Evolutionary conservation across 106 monocot genomes (phyloP).

Genomic region (Phalaenopsis aphrodite): DNA sequence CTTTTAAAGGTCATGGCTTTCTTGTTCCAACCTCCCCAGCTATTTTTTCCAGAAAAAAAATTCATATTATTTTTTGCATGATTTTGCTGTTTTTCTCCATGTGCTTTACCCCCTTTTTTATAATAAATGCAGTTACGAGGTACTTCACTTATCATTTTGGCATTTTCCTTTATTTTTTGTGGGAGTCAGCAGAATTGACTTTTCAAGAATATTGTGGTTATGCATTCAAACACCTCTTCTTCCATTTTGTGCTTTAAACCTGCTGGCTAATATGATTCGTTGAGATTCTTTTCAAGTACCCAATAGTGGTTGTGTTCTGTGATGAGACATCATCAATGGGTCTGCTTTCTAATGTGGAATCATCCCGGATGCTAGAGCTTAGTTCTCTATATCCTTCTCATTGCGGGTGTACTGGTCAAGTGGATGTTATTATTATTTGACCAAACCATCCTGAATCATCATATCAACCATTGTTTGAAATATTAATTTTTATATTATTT

Average conservation of each 20-base stretch:
- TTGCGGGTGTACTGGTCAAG: not conserved
- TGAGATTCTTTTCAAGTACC: not conserved
- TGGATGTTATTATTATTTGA: not conserved
- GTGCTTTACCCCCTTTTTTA: not conserved
- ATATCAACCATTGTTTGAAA: not conserved
- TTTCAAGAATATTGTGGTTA: not conserved
- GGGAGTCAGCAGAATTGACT: not conserved
- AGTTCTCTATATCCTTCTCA: not conserved
- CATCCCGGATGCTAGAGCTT: not conserved
- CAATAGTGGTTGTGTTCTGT: not conserved
- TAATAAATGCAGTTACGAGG: not conserved
- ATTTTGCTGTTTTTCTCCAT: not conserved
- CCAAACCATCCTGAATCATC: not conserved
- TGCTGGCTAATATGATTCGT: not conserved
- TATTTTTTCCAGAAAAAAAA: not conserved
- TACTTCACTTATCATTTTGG: not conserved
- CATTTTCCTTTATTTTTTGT: not conserved
- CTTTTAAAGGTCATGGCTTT: not conserved
- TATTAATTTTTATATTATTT: not conserved
- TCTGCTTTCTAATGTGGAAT: not conserved
- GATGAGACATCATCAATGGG: not conserved
- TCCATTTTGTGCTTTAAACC: not conserved
- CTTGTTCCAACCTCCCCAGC: not conserved
- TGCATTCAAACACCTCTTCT: not conserved
- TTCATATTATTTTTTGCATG: not conserved